Evolutionary conservation across 345 rosid genomes (phyloP), one percentile per base, ranked within the genome.

Genomic region (Stellera chamaejasme): DNA sequence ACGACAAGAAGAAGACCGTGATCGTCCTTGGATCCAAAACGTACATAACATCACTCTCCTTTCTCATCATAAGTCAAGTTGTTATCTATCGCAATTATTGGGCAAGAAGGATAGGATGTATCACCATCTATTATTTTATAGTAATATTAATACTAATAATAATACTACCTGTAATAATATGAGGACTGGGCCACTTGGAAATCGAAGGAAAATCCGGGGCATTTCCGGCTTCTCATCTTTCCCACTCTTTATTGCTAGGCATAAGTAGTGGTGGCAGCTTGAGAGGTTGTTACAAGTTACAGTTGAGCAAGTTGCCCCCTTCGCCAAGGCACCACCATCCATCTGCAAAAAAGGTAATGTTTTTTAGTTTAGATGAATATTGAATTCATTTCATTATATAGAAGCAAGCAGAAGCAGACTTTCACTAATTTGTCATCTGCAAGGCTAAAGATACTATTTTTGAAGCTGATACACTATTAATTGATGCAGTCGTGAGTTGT

Each of bases 1-100:
- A 82, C 82, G 82, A 64, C 32, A 52, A 27, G 1, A 69, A 77
- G 58, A 68, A 11, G 68, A 57, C 5, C 23, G 49, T 13, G 76
- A 66, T 56, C 39, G 55, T 27, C 50, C 61, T 43, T 46, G 13
- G 55, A 53, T 45, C 61, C 53, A 19, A 19, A 59, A 50, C 62
- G 58, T 59, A 60, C 52, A 50, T 28, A 13, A 27, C 10, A 45
- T 23, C 44, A 14, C 27, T 41, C 15, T 52, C 16, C 2, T 43
- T 11, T 19, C 49, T 41, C 25, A 49, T 41, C 50, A 54, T 13
- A 39, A 62, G 64, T 56, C 45, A 2, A 3, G 72, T 68, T 58
- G 54, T 61, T 58, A 45, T 70, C 73, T 58, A 45, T 70, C 73
- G 51, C 10, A 19, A 45, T 32, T 39, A 36, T 44, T 7, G 45